These are phyloP conservation scores for Kluyveromyces lactis DNA, from an alignment of 805 yeast genomes.

Conservation along the genomic window DNA sequence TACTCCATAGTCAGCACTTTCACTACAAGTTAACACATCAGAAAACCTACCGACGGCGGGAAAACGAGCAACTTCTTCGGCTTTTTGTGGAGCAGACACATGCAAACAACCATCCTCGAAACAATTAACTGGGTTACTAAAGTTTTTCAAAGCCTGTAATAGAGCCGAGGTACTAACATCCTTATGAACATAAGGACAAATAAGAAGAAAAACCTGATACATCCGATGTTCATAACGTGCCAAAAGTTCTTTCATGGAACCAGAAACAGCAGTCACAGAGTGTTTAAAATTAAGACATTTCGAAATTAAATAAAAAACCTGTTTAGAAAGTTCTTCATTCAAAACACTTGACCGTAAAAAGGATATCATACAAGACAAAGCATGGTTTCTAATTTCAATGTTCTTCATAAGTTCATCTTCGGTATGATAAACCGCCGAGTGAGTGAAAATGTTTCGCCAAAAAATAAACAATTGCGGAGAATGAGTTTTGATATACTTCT, in stretches of 20 bases:
- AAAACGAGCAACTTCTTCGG: not conserved
- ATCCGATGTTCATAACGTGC: constrained; percentile 36
- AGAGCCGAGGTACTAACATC: constrained; percentile 36
- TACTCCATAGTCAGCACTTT: constrained; percentile 3
- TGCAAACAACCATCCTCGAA: not conserved
- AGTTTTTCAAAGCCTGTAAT: constrained; percentile 33
- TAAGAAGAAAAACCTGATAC: constrained; percentile 36
- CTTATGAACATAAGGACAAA: constrained; percentile 26
- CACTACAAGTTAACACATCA: not conserved
- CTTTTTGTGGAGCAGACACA: not conserved
- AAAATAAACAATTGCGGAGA: constrained; percentile 49
- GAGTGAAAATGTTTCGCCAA: constrained; percentile 55
- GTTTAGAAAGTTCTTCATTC: constrained; percentile 35
- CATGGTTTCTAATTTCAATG: constrained; percentile 46
- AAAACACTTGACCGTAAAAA: constrained; percentile 37
- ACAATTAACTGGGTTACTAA: constrained; percentile 34
- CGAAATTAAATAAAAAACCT: constrained; percentile 43
- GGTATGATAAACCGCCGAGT: constrained; percentile 36
- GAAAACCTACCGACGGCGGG: not conserved
- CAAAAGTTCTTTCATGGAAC: constrained; percentile 24
- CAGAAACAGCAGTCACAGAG: constrained; percentile 21
- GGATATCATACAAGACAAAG: constrained; percentile 48
- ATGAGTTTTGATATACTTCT: constrained; percentile 44
- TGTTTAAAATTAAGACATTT: constrained; percentile 30
- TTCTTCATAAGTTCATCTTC: constrained; percentile 32